Conservation (phyloP, 768 basidiomycete genomes). For the Amanita pallidorosea region DNA sequence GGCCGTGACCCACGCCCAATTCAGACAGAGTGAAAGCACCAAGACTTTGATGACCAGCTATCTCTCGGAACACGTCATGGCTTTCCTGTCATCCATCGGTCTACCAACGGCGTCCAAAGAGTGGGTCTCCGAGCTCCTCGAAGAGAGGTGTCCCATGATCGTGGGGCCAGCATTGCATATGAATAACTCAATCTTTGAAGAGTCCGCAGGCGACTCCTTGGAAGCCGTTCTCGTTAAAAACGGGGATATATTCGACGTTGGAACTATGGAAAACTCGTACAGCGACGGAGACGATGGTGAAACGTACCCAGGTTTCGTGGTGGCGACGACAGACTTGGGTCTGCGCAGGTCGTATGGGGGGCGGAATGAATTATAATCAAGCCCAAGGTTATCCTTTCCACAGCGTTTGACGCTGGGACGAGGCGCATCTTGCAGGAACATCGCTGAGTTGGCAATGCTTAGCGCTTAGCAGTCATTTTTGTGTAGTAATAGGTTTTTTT, state of each 20-base stretch:
- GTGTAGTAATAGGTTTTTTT: background rate
- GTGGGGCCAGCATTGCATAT: slow-evolving; percentile 2
- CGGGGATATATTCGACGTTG: background rate
- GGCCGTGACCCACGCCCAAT: slow-evolving; percentile 16
- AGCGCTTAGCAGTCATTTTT: background rate
- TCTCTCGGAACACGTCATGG: background rate
- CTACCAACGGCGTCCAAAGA: background rate
- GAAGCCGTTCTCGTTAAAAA: background rate
- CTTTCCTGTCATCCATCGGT: slow-evolving; percentile 1
- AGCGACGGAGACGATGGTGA: background rate
- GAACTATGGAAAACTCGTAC: slow-evolving; percentile 4
- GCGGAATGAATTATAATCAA: background rate
- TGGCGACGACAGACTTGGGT: slow-evolving; percentile 4
- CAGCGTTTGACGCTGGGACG: slow-evolving; percentile 4
- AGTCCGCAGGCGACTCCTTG: background rate
- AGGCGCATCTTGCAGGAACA: background rate
- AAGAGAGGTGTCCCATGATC: slow-evolving; percentile 5
- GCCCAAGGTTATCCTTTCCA: slow-evolving; percentile 5
- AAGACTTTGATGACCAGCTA: background rate
- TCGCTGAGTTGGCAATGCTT: background rate
- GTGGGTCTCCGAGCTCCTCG: slow-evolving; percentile 1
- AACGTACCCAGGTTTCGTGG: background rate
- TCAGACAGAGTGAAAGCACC: background rate
- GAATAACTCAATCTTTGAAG: slow-evolving; percentile 4
- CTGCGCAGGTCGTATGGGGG: background rate